Evolutionary conservation across 2,329 filamentous ascomycete genomes (phyloP), one percentile per base, ranked within the genome.

Genomic region (Aspergillus sojae): DNA sequence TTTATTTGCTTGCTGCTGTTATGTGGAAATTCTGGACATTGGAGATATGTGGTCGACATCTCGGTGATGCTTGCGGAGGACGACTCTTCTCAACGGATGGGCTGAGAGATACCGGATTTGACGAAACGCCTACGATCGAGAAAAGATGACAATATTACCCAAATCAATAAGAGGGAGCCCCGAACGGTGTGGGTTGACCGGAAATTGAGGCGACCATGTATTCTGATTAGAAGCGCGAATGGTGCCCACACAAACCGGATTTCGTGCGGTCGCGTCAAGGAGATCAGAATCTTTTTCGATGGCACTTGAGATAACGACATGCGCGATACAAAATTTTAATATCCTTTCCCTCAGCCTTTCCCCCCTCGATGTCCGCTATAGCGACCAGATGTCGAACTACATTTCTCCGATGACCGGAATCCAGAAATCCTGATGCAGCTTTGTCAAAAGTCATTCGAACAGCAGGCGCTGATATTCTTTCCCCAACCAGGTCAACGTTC

Each of bases 401-500:
- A 60, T 60, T 55, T 67, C 65, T 68, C 59, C 61, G 62, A 68
- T 63, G 50, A 56, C 62, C 60, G 64, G 66, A 62, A 58, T 61
- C 57, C 48, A 48, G 56, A 58, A 56, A 62, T 32, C n/a, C 45
- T 46, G 19, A 36, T 46, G 26, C 46, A 63, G 55, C 53, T 43
- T 61, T 41, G 57, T 14, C 28, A 58, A 46, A 32, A 43, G 50
- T 60, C 57, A 61, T 59, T 64, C 58, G 50, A 52, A 64, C 59
- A 62, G 48, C 65, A 64, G 56, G 21, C 60, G 69, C 74, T 75
- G 67, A 75, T 70, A 54, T 65, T 63, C 67, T 63, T 66, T 54
- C 52, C 63, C 59, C 66, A 68, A 66, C 64, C 72, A 94, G 94
- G 93, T 97, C 88, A 97, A 97, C 92, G 91, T 97, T 86, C 93